Evolutionary conservation across 371 early-diverging fungal species (phyloP).

Genomic region (Massospora cicadina): DNA sequence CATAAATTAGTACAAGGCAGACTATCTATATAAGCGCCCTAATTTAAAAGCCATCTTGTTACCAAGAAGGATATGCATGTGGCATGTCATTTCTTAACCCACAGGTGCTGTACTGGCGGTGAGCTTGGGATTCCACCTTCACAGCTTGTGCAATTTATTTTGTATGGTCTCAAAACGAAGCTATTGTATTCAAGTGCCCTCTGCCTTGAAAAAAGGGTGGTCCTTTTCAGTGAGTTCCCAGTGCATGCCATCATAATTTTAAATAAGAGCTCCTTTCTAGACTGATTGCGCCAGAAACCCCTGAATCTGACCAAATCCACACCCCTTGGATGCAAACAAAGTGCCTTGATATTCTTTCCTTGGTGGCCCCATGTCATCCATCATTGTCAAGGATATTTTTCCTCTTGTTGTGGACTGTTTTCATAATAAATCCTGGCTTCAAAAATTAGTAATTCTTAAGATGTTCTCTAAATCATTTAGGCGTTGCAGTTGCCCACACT

Average conservation of each 20-base stretch:
- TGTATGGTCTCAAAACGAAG: neutral
- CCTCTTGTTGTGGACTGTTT: neutral
- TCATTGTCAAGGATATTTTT: neutral
- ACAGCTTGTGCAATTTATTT: neutral
- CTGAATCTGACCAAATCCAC: no score
- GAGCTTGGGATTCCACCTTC: neutral
- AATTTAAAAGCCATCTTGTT: neutral
- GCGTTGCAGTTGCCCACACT: neutral
- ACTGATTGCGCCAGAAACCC: neutral
- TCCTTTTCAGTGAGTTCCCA: neutral
- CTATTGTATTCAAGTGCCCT: neutral
- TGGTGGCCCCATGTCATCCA: neutral
- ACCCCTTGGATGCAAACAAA: neutral
- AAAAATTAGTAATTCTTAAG: neutral
- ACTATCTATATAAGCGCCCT: neutral
- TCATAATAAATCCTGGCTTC: neutral
- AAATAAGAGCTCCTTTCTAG: neutral
- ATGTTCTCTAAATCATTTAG: neutral
- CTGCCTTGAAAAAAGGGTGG: neutral
- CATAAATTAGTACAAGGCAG: neutral
- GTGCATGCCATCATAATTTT: neutral
- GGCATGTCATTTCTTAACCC: neutral
- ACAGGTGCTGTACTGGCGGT: neutral
- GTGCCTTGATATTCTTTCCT: neutral
- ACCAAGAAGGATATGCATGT: neutral